Evolutionary conservation across 768 basidiomycete species (phyloP).

Genomic region (Termitomyces sp.): DNA sequence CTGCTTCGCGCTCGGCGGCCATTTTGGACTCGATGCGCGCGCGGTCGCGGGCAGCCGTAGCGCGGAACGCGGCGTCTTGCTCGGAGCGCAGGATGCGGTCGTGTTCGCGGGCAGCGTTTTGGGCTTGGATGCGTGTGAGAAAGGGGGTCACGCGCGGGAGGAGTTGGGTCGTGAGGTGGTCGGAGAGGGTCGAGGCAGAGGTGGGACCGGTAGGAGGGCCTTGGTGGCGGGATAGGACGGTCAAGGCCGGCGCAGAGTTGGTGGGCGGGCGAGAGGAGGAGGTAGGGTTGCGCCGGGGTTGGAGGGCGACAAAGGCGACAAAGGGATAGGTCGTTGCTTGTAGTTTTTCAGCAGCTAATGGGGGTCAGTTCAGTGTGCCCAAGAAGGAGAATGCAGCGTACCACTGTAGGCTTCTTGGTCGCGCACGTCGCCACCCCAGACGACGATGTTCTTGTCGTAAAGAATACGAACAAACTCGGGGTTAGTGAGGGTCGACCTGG

Average conservation of each 20-base stretch:
- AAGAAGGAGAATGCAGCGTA: conserved; percentile 45
- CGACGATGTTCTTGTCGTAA: conserved; percentile 67
- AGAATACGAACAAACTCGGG: conserved; percentile 62
- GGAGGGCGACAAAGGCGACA: conserved; percentile 85
- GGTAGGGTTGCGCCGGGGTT: conserved; percentile 52
- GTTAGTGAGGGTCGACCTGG: conserved; percentile 73
- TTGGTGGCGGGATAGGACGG: conserved; percentile 83
- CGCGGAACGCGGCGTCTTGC: conserved; percentile 50
- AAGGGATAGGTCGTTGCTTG: conserved; percentile 92
- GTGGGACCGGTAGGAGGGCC: conserved; percentile 58
- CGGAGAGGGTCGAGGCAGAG: conserved; percentile 53
- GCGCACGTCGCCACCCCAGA: conserved; percentile 92
- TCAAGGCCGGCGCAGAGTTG: conserved; percentile 45
- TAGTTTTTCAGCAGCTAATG: conserved; percentile 52
- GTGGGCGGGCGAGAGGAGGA: conserved; percentile 27
- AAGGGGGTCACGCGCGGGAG: conserved; percentile 79
- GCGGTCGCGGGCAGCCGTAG: conserved; percentile 1
- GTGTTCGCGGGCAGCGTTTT: conserved; percentile 41
- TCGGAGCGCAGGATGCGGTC: conserved; percentile 68
- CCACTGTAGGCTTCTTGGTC: conserved; percentile 78
- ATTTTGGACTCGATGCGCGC: conserved; percentile 50
- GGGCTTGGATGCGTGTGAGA: conserved; percentile 54
- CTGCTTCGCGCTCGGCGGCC: conserved; percentile 29
- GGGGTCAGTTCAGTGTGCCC: conserved; percentile 44
- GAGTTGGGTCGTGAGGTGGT: conserved; percentile 66